Base-by-base conservation (phyloP, 1,284 basidiomycete species). In the Ceratorhiza oryzae-sativae region DNA sequence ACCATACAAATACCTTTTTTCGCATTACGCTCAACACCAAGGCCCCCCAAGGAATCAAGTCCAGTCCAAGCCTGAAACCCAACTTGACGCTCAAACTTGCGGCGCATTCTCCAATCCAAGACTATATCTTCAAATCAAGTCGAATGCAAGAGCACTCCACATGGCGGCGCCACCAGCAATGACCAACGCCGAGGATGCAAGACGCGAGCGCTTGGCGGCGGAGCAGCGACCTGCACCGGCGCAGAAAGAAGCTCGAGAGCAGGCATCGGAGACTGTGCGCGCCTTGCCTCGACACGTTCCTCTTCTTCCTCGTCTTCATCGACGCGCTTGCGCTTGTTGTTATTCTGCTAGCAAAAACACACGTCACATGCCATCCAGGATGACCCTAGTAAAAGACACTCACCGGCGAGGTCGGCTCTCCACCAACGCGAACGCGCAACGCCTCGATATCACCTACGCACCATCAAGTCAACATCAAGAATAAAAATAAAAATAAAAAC, bases 301-400 rank as follows among this genome's bases (percentile, higher is more conserved):
- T 51, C 46, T n/a, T 65, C 62, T 5, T 65, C 46, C n/a, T 53
- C 62, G 18, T 51, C 46, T 20, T 65, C 62, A 30, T 65, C 62
- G 32, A 2, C 20, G 62, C 62, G 62, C 34, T 65, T 65, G 32
- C 62, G 46, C 48, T 65, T 65, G 30, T 53, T 49, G 48, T 34
- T 27, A 18, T 32, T n/a, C 46, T 53, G 30, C 48, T 53, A 30
- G 32, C 12, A 2, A 55, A 23, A 32, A 23, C 23, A 4, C n/a
- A 8, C 12, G 18, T 53, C 15, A 65, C 13, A 36, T 1, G 25
- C 18, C 41, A 2, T 10, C 39, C 49, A 51, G 10, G 3, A 25
- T 32, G 20, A 56, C 13, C 18, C 20, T 3, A 48, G 13, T 20
- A 18, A 56, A n/a, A 56, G n/a, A 56, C 10, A 68, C 65, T 42